A percentile compares a stretch with the other conserved stretches of the same genome.
phyloP scores from a whole-genome alignment of 2,329 filamentous ascomycete species.

The Xylariales sp. region DNA sequence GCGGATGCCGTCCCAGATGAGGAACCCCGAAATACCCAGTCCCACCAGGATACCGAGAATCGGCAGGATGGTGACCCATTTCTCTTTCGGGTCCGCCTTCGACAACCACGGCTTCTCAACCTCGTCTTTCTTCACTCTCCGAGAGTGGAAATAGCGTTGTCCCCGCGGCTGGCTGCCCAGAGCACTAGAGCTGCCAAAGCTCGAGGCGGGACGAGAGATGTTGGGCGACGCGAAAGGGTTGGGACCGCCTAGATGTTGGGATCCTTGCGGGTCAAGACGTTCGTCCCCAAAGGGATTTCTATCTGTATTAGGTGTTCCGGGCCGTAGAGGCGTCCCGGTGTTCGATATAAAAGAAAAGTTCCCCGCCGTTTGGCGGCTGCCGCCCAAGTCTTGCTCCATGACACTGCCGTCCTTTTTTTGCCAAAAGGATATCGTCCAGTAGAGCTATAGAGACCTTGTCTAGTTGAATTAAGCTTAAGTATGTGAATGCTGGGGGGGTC shows the following conservation, averaged over 20 bases:
- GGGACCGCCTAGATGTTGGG: conserved; percentile 41
- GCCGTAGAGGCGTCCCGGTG: conserved; percentile 54
- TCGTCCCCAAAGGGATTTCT: conserved; percentile 57
- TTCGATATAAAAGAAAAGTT: conserved; percentile 54
- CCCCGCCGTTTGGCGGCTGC: conserved; percentile 43
- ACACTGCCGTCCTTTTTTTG: not conserved
- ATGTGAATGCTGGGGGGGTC: not conserved
- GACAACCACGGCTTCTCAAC: conserved; percentile 81
- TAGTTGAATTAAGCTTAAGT: not conserved
- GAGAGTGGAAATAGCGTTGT: conserved; percentile 77
- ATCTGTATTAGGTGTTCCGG: conserved; percentile 58
- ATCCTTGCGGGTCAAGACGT: conserved; percentile 39
- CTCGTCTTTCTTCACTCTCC: conserved; percentile 77
- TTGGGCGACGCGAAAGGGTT: conserved; percentile 61
- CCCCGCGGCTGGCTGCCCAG: conserved; percentile 52
- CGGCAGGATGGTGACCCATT: conserved; percentile 87
- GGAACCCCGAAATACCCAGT: conserved; percentile 73
- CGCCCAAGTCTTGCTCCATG: conserved; percentile 43
- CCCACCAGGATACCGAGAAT: conserved; percentile 77
- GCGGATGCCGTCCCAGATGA: conserved; percentile 79
- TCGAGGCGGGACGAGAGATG: conserved; percentile 60
- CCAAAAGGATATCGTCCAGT: not conserved
- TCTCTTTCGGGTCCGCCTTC: conserved; percentile 81
- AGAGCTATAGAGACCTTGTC: not conserved
- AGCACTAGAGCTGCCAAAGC: conserved; percentile 59